Conservation (phyloP, 2,329 filamentous ascomycete genomes). For the Fusarium papillatum region DNA sequence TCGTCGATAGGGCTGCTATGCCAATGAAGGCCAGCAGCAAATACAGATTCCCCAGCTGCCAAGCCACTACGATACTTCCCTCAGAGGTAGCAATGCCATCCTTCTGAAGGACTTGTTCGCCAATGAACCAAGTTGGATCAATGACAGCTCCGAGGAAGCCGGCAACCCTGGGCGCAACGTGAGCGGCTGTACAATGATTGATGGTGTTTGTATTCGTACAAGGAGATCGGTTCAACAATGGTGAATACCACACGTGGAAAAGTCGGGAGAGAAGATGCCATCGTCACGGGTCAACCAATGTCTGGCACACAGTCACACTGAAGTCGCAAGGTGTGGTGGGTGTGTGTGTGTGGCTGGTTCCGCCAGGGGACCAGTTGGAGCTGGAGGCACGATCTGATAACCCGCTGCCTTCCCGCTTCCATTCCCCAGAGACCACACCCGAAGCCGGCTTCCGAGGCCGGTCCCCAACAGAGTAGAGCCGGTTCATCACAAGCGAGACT, state of each 20-base stretch:
- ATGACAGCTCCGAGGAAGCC: constrained; percentile 70
- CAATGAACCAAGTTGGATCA: constrained; percentile 72
- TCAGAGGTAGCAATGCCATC: constrained; percentile 53
- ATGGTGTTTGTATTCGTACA: constrained; percentile 61
- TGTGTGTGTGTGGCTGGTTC: not conserved
- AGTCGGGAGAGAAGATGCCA: constrained; percentile 73
- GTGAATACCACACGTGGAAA: constrained; percentile 78
- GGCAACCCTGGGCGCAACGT: constrained; percentile 60
- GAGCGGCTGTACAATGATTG: not conserved
- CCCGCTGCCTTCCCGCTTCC: not conserved
- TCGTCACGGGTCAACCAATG: constrained; percentile 45
- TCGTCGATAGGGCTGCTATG: constrained; percentile 73
- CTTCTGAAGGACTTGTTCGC: constrained; percentile 67
- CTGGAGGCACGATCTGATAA: not conserved
- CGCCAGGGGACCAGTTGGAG: not conserved
- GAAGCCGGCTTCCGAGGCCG: not conserved
- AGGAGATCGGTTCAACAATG: constrained; percentile 76
- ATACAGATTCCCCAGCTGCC: constrained; percentile 80
- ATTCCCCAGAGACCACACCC: not conserved
- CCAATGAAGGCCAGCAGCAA: constrained; percentile 75
- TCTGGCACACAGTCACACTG: constrained; percentile 2
- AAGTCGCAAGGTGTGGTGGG: not conserved
- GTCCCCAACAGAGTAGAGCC: not conserved
- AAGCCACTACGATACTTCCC: constrained; percentile 68
- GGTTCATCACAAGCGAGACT: not conserved